These are phyloP conservation scores for Fusarium goolgardi DNA, from an alignment of 2,329 filamentous ascomycete species.

Conservation along the genomic window DNA sequence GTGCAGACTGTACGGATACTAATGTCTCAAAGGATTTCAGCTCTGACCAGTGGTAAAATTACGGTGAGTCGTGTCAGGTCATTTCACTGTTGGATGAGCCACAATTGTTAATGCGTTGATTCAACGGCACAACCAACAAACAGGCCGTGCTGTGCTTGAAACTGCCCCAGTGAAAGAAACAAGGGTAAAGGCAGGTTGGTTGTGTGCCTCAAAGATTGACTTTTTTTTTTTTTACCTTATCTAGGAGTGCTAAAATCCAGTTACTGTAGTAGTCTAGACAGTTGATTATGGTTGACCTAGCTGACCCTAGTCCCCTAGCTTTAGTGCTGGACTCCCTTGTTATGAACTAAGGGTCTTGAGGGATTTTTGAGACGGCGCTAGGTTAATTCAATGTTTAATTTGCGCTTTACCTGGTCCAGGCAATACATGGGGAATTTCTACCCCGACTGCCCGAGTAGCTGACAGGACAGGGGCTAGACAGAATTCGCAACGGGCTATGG, in stretches of 20 bases:
- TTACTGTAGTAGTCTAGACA: neutral
- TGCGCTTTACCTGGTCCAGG: neutral
- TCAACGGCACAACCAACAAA: neutral
- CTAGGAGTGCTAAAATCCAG: neutral
- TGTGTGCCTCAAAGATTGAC: neutral
- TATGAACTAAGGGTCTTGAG: neutral
- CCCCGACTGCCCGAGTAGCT: neutral
- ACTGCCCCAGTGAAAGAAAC: neutral
- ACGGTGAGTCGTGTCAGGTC: neutral
- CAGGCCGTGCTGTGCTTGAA: neutral
- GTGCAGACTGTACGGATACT: neutral
- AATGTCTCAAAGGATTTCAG: neutral
- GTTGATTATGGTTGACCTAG: neutral
- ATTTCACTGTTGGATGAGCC: neutral
- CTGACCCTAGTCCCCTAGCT: neutral
- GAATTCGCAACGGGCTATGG: neutral
- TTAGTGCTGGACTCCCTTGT: no score
- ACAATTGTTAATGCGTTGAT: neutral
- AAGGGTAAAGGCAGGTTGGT: neutral
- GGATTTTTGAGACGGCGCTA: neutral
- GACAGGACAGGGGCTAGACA: neutral
- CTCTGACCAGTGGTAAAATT: neutral
- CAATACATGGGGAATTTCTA: slow-evolving; percentile 5
- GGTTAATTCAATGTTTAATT: slow-evolving; percentile 1
- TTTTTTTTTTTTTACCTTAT: neutral